These are phyloP conservation scores for Jaapia argillacea DNA, from an alignment of 768 basidiomycete species.

Conservation along the genomic window DNA sequence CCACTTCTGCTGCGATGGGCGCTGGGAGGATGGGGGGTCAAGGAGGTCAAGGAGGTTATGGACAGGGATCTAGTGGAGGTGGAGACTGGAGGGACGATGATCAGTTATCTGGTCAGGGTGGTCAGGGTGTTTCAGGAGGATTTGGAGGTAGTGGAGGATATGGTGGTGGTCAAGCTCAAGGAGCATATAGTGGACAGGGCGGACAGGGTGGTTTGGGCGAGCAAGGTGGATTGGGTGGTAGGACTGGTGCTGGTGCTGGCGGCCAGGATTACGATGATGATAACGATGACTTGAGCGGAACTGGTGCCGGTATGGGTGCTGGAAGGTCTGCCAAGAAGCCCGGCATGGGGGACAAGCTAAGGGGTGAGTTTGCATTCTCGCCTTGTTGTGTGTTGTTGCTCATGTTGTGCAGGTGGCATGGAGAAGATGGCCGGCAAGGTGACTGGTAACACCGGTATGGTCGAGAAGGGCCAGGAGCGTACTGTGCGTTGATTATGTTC, in stretches of 20 bases:
- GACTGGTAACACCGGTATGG: slow-evolving; percentile 3
- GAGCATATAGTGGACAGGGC: not conserved
- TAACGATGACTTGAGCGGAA: not conserved
- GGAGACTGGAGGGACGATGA: too few species aligned
- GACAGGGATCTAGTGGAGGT: too few species aligned
- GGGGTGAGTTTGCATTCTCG: not conserved
- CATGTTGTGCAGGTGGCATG: too few species aligned
- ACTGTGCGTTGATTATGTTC: too few species aligned
- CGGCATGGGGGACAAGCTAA: not conserved
- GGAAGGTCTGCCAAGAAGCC: not conserved
- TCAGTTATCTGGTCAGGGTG: too few species aligned
- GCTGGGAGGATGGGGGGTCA: too few species aligned
- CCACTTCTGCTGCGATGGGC: too few species aligned
- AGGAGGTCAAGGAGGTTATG: too few species aligned
- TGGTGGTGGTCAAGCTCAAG: not conserved
- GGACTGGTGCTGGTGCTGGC: not conserved
- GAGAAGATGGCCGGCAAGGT: slow-evolving; percentile 10
- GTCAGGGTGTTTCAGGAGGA: too few species aligned
- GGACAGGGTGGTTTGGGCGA: not conserved
- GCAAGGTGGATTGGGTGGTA: not conserved
- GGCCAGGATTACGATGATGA: not conserved
- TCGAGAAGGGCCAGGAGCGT: slow-evolving; percentile 8
- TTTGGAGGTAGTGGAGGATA: too few species aligned
- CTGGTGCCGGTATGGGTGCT: not conserved
- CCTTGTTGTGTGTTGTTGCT: too few species aligned